These are phyloP conservation scores for Amaranthus tricolor DNA, from an alignment of 179 eudicot genomes.

Conservation along the genomic window DNA sequence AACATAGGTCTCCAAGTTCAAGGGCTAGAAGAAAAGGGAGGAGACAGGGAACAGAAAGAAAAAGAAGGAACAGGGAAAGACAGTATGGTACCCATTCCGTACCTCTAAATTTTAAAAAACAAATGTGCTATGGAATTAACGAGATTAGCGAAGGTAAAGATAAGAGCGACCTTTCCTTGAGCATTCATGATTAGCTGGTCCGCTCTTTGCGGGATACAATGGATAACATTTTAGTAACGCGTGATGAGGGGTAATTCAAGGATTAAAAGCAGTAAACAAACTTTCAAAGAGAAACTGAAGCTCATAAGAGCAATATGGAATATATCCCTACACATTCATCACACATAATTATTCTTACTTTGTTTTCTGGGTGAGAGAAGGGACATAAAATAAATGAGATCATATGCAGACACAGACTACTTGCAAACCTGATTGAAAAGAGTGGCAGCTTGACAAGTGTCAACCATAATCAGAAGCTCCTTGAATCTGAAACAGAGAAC, in stretches of 20 bases:
- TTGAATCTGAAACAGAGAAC: constrained; percentile 63
- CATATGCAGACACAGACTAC: constrained; percentile 6
- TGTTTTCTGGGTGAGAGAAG: not conserved
- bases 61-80: not conserved
- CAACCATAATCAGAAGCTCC: constrained; percentile 97
- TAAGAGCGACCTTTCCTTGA: no score
- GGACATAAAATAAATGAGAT: not conserved
- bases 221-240: no score
- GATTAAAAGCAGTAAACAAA: no score
- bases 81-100: not conserved
- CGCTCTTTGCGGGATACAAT: no score
- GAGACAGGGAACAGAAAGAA: not conserved
- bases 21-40: not conserved
- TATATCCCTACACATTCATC: not conserved
- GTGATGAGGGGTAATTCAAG: no score
- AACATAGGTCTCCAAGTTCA: no score
- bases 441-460: constrained; percentile 99
- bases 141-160: not conserved
- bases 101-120: not conserved
- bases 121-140: not conserved
- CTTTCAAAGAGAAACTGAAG: not conserved
- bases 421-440: constrained; percentile 79
- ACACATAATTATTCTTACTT: not conserved
- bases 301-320: not conserved
- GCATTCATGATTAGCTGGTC: no score